Base-by-base conservation (phyloP, 768 basidiomycete genomes). In the Russula compacta region DNA sequence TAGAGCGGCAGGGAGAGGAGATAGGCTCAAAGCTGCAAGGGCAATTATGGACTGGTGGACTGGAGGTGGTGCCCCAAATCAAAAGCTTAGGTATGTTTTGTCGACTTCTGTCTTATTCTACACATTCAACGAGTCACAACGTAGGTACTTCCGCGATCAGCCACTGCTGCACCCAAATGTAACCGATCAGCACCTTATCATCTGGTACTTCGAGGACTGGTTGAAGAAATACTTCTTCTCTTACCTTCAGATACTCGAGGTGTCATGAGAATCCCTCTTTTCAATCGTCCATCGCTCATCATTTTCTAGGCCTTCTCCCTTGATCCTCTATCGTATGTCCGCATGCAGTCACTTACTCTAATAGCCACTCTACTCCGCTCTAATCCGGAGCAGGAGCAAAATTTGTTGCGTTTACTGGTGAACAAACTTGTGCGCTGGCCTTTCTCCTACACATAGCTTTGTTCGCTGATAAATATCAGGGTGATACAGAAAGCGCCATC, bases 1-100 rank as follows among this genome's bases (percentile, higher is more conserved):
- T 2, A 57, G 36, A 32, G 42, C 56, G 21, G 21, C 55, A 3
- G 91, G 92, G 3, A 80, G 95, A n/a, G 94, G 94, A 53, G 95
- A 98, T 75, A 85, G 89, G 66, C 71, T 97, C 47, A 93, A 95
- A 65, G 94, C 95, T 3, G 70, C 95, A 57, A 79, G 95, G 46
- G 95, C 94, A 63, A 79, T 99, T 60, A 86, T 91, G 36, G 95
- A 98, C 81, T 98, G 95, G 94, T 97, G 94, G 92, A 82, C 89
- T 49, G 94, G 93, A 36, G 95, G 94, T 24, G 92, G 92, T n/a
- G 89, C 85, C 19, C 91, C 93, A 0, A 77, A 80, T 60, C 78
- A 91, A 63, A 98, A 98, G 71, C 80, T 98, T 29, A 91, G 81
- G 90, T 94, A 62, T 54, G 84, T 77, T 14, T 47, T 33, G 21